Conservation (phyloP, 441 rosid genomes). For the Erodium texanum region DNA sequence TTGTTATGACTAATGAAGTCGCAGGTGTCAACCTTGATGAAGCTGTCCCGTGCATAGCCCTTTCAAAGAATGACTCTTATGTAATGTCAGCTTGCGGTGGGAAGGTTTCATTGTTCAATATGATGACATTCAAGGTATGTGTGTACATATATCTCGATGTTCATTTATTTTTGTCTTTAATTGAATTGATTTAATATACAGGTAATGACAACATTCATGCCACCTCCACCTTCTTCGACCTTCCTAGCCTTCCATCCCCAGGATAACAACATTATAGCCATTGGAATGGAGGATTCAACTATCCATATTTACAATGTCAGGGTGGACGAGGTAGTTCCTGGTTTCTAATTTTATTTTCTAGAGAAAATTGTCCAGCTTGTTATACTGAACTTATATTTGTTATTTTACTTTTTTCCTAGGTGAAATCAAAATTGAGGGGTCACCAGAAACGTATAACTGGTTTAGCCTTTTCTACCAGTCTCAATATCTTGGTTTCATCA, state of each 20-base stretch:
- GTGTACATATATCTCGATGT: constrained; percentile 18
- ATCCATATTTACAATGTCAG: constrained; percentile 83
- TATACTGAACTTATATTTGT: constrained; percentile 7
- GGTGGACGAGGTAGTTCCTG: constrained; percentile 64
- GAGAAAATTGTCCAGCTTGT: neutral
- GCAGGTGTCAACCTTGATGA: constrained; percentile 62
- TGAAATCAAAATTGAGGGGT: constrained; percentile 78
- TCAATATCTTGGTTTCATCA: constrained; percentile 79
- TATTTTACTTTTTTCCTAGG: constrained; percentile 37
- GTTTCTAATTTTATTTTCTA: neutral
- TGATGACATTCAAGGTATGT: constrained; percentile 77
- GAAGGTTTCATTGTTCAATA: constrained; percentile 65
- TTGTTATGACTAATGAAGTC: constrained; percentile 59
- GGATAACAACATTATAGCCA: constrained; percentile 85
- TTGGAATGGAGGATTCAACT: constrained; percentile 93
- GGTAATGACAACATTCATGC: constrained; percentile 91
- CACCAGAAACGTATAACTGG: constrained; percentile 86
- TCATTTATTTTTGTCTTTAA: constrained; percentile 3
- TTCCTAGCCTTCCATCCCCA: constrained; percentile 86
- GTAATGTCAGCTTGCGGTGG: constrained; percentile 86
- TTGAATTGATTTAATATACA: constrained; percentile 25
- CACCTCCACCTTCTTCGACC: constrained; percentile 81
- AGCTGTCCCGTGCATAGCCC: constrained; percentile 72
- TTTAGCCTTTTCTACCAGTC: constrained; percentile 74
- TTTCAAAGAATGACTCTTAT: constrained; percentile 80